Evolutionary conservation across 1,139 yeast species (phyloP), one percentile per base, ranked within the genome.

Genomic region (Nematodospora anomalae): DNA sequence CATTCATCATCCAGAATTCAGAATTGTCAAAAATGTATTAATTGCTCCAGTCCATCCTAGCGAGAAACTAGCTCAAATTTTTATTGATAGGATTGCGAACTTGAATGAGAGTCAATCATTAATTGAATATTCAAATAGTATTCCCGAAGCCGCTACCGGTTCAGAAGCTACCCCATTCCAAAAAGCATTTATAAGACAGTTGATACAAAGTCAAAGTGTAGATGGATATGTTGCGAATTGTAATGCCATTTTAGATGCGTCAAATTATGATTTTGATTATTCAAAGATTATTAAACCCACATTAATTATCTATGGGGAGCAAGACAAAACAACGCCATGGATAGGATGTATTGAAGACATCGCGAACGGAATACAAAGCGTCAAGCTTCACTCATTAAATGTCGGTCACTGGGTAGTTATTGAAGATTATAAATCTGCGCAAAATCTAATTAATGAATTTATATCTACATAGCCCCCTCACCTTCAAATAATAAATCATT

Each of bases 31-130:
- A 25, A 37, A 35, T 16, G 47, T 57, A 4, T 42, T 54, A 13
- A 36, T 57, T 25, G 59, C 58, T 11, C 60, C 62, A 4, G 57
- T 57, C 6, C 60, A 57, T 31, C 60, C 62, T 1, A 44, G 49
- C 4, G 42, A 37, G 13, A 30, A 28, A 10, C 35, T 50, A n/a
- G 40, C 46, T 13, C 31, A 42, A 1, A 44, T 50, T 8, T 55
- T 57, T 36, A 33, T 31, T 4, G 43, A 42, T 4, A 38, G 62
- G 13, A 42, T 47, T n/a, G 39, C 42, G 4, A 18, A 37, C 11
- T 41, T 57, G 20, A 16, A 41, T 12, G 35, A 39, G 6, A 23
- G 45, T 2, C 38, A 40, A 14, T 36, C 46, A 3, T 30, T 57
- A 20, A 38, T 38, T 16, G 38, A 32, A 2, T 37, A 57, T 11